These are phyloP conservation scores for Nothophoma quercina DNA, from an alignment of 2,329 filamentous ascomycete genomes.

Conservation along the genomic window DNA sequence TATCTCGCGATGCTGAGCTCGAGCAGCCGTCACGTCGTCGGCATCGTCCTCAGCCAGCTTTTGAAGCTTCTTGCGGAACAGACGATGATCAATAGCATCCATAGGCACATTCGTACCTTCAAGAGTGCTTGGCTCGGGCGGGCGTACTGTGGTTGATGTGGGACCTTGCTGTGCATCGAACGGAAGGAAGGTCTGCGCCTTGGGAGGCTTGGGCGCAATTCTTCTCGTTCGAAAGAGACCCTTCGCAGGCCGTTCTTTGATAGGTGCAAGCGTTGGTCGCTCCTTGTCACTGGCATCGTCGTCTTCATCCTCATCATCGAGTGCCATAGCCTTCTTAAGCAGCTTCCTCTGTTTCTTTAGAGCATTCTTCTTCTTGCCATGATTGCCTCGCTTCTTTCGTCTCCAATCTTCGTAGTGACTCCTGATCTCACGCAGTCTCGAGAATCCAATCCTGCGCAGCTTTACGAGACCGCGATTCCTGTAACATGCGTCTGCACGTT, in stretches of 20 bases:
- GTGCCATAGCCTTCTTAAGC: slow-evolving; percentile 34
- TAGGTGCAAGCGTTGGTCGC: slow-evolving; percentile 27
- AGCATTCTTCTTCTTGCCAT: slow-evolving; percentile 37
- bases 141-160: neutral
- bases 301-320: slow-evolving; percentile 30
- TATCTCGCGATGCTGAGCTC: slow-evolving; percentile 48
- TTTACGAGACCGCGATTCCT: slow-evolving; percentile 63
- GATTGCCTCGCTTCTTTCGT: slow-evolving; percentile 38
- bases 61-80: slow-evolving; percentile 41
- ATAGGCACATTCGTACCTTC: slow-evolving; percentile 41
- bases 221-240: slow-evolving; percentile 41
- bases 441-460: slow-evolving; percentile 55
- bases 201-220: slow-evolving; percentile 22
- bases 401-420: slow-evolving; percentile 35
- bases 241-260: slow-evolving; percentile 34
- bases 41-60: slow-evolving; percentile 31
- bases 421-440: slow-evolving; percentile 38
- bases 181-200: slow-evolving; percentile 40
- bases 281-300: slow-evolving; percentile 21
- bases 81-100: slow-evolving; percentile 36
- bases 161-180: slow-evolving; percentile 24
- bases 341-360: slow-evolving; percentile 36
- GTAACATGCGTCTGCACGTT: slow-evolving; percentile 70
- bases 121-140: slow-evolving; percentile 25
- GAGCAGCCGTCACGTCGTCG: slow-evolving; percentile 54